Percentiles rank a stretch among this genome's conserved stretches.
These are phyloP conservation scores for Dothistroma pini DNA, from an alignment of 2,329 filamentous ascomycete genomes.

Conservation along the genomic window DNA sequence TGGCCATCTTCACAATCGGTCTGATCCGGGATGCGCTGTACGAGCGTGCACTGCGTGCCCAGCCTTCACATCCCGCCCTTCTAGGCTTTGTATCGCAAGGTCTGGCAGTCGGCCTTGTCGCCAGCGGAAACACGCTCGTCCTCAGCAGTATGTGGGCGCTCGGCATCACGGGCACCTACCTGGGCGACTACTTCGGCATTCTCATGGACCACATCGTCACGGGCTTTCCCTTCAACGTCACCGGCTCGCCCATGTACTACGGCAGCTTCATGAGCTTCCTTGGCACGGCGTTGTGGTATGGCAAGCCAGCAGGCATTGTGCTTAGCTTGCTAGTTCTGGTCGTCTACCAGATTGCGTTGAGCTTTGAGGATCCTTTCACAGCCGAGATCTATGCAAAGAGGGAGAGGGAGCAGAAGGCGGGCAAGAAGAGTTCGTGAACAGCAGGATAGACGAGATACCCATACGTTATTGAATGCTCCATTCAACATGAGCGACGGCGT, in stretches of 20 bases:
- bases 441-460: conserved; percentile 20
- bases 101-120: conserved; percentile 68
- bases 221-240: conserved; percentile 92
- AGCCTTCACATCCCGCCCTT: conserved; percentile 72
- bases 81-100: conserved; percentile 57
- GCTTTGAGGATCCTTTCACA: conserved; percentile 93
- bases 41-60: conserved; percentile 73
- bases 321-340: conserved; percentile 70
- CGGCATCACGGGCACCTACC: conserved; percentile 90
- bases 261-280: conserved; percentile 90
- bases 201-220: conserved; percentile 94
- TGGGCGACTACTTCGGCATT: conserved; percentile 98
- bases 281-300: conserved; percentile 77
- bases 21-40: conserved; percentile 77
- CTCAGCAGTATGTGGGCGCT: conserved; percentile 86
- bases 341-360: conserved; percentile 75
- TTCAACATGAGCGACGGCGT: conserved; percentile 33
- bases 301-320: conserved; percentile 80
- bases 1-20: conserved; percentile 86
- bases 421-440: conserved; percentile 16
- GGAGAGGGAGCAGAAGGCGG: conserved; percentile 50
- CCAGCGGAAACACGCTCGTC: conserved; percentile 76
- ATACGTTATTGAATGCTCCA: conserved; percentile 20
- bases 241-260: conserved; percentile 91
- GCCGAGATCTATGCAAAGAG: conserved; percentile 87